phyloP scores from a whole-genome alignment of 2,329 filamentous ascomycete species.

The Orbilia javanica region DNA sequence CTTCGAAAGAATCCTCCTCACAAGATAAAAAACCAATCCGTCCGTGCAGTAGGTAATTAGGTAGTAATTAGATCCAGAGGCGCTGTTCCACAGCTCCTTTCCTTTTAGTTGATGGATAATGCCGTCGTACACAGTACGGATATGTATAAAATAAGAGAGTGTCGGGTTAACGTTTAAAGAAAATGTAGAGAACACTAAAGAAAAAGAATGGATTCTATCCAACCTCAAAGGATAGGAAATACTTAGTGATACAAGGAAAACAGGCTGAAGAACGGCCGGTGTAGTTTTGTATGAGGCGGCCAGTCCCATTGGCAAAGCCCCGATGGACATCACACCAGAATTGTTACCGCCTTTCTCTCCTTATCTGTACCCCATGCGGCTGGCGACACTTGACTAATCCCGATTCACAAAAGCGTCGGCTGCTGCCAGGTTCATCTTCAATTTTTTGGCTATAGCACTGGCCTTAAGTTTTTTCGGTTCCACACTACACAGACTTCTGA shows the following conservation, averaged over 20 bases:
- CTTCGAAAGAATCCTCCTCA: slow-evolving; percentile 20
- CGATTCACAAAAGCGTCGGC: slow-evolving; percentile 33
- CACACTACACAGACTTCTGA: slow-evolving; percentile 27
- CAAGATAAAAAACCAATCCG: slow-evolving; percentile 23
- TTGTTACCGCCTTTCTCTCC: slow-evolving; percentile 54
- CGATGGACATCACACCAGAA: slow-evolving; percentile 15
- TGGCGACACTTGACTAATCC: slow-evolving; percentile 42
- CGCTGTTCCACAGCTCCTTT: slow-evolving; percentile 58
- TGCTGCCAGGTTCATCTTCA: slow-evolving; percentile 30
- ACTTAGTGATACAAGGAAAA: slow-evolving; percentile 28
- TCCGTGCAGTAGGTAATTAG: slow-evolving; percentile 2
- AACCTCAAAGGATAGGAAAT: slow-evolving; percentile 34
- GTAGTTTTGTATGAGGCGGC: slow-evolving; percentile 48
- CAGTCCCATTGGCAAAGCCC: slow-evolving; percentile 21
- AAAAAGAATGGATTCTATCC: slow-evolving; percentile 56
- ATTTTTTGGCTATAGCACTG: slow-evolving; percentile 45
- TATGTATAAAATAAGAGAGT: slow-evolving; percentile 41
- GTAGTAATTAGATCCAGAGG: slow-evolving; percentile 40
- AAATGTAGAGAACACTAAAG: slow-evolving; percentile 30
- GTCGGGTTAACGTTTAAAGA: slow-evolving; percentile 22
- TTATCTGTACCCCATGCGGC: slow-evolving; percentile 57
- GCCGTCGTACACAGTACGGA: slow-evolving; percentile 53
- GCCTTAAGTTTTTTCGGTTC: slow-evolving; percentile 57
- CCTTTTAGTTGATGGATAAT: slow-evolving; percentile 25
- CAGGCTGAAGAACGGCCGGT: slow-evolving; percentile 39